Evolutionary conservation across 257 asterid species (phyloP), one percentile per base, ranked within the genome.

Genomic region (Voacanga thouarsii): DNA sequence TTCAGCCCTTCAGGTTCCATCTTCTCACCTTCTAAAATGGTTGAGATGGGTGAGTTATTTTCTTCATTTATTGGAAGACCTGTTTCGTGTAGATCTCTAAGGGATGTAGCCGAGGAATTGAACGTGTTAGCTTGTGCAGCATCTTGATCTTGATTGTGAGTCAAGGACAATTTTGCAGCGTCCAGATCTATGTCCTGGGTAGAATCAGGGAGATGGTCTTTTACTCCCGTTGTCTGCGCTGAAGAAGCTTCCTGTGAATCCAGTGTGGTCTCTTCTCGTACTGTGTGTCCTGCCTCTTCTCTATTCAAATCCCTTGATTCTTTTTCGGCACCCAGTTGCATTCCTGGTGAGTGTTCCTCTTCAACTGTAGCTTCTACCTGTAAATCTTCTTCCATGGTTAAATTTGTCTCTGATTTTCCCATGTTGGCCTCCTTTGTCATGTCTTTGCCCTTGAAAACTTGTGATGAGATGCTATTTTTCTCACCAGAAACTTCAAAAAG

Each of bases 401-500:
- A 72, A 65, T n/a, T 24, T 44, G 14, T 30, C 72, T n/a, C 50
- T 14, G 79, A 18, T 26, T 64, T 37, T 44, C 23, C 59, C 66
- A 45, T 67, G n/a, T 57, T 78, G 61, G 76, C 50, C 56, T 59
- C 76, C 26, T 59, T 77, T 30, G 53, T 47, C 50, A 30, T 44
- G 26, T 77, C 79, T 28, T 39, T 60, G 65, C 67, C 26, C 11
- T 24, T 39, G 51, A 26, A 28, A 75, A 33, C 47, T 50, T 69
- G 77, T 28, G 56, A 45, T 12, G 76, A 56, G 41, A 78, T 78
- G 65, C 26, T 72, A 56, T 37, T 74, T 75, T 82, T 68, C 75
- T 78, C 80, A 55, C 26, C 49, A 49, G 75, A 23, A 72, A 56
- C 80, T 18, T 78, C 79, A 61, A 39, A 59, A 78, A 59, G 77